Conservation (phyloP, 2,329 filamentous ascomycete species). For the Cordyceps javanica region DNA sequence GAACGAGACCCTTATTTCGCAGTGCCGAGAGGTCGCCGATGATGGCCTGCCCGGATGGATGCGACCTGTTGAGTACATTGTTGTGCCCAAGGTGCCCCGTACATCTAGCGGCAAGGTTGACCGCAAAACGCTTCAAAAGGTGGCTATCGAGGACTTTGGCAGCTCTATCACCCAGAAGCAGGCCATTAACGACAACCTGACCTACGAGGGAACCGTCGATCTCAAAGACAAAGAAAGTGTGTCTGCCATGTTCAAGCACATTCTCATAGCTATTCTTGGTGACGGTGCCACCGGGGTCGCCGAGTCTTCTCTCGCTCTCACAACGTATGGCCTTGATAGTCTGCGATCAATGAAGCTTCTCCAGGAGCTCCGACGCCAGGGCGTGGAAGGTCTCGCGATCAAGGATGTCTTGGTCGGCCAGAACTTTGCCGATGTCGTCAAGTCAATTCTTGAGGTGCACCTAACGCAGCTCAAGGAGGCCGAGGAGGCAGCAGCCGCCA, state of each 20-base stretch:
- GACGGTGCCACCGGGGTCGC: neutral
- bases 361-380: slow-evolving; percentile 8
- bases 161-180: slow-evolving; percentile 10
- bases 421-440: slow-evolving; percentile 5
- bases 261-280: slow-evolving; percentile 5
- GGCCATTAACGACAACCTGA: neutral
- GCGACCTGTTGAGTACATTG: slow-evolving; percentile 10
- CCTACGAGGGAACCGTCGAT: neutral
- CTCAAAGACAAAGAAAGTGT: neutral
- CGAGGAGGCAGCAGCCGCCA: slow-evolving; percentile 1
- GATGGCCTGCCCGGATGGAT: slow-evolving; percentile 12
- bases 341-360: slow-evolving; percentile 11
- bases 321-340: slow-evolving; percentile 9
- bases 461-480: neutral
- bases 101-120: slow-evolving; percentile 11
- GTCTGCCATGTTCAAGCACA: slow-evolving; percentile 3
- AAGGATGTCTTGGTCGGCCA: slow-evolving; percentile 9
- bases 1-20: neutral
- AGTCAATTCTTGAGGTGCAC: neutral
- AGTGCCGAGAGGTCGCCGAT: slow-evolving; percentile 7
- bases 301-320: neutral
- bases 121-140: slow-evolving; percentile 7
- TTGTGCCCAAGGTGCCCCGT: slow-evolving; percentile 7
- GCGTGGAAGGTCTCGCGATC: slow-evolving; percentile 5
- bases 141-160: slow-evolving; percentile 5